phyloP scores from a whole-genome alignment of 176 grass and related monocot genomes.

The Cenchrus purpureus region DNA sequence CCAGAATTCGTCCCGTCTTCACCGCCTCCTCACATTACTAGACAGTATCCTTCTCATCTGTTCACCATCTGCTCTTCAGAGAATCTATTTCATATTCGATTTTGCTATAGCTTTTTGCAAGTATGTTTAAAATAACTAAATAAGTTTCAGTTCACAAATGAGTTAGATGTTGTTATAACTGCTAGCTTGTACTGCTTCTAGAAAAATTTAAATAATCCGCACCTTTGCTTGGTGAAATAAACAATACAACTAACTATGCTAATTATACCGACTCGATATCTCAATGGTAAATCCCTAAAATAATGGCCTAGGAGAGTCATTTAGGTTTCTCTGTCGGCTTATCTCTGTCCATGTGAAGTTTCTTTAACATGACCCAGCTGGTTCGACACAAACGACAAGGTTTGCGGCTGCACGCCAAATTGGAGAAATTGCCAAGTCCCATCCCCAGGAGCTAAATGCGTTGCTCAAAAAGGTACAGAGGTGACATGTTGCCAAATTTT shows the following conservation, averaged over 20 bases:
- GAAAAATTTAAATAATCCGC: background rate
- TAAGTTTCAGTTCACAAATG: background rate
- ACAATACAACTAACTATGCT: background rate
- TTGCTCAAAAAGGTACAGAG: conserved; percentile 78
- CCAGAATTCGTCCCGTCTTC: conserved; percentile 91
- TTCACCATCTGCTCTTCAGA: background rate
- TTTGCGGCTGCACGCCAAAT: conserved; percentile 92
- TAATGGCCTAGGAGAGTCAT: background rate
- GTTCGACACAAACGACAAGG: conserved; percentile 89
- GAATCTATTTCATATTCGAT: background rate
- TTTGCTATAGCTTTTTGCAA: background rate
- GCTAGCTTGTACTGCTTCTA: background rate
- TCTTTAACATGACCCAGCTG: conserved; percentile 78
- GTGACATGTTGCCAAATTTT: background rate
- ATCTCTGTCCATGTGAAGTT: conserved; percentile 37
- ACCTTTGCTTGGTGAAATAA: conserved; percentile 13
- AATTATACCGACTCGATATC: background rate
- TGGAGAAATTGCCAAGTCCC: conserved; percentile 89
- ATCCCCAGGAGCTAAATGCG: conserved; percentile 84
- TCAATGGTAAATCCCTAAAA: background rate
- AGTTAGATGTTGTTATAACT: background rate
- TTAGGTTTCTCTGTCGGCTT: background rate
- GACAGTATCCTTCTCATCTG: conserved; percentile 76
- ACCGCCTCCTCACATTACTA: conserved; percentile 92
- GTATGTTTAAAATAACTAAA: background rate